Evolutionary conservation across 2,329 filamentous ascomycete genomes (phyloP).

Genomic region (Xylariaceae sp.): DNA sequence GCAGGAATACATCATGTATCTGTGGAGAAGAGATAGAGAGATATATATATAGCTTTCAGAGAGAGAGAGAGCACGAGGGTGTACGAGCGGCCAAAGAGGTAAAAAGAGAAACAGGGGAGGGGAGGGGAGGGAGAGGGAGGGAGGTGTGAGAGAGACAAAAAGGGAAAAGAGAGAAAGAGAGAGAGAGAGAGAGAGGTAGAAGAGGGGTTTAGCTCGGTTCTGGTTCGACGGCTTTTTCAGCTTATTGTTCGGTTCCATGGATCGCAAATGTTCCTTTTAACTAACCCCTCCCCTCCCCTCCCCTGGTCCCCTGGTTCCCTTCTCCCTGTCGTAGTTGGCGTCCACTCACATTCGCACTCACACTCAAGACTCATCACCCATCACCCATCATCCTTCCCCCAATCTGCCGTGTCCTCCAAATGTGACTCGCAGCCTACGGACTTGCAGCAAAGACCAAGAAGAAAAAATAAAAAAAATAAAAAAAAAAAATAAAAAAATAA

Average conservation of each 20-base stretch:
- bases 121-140: not conserved
- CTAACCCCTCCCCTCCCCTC: not conserved
- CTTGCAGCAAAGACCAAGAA: too few relatives aligned
- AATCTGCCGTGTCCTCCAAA: slow-evolving; percentile 14
- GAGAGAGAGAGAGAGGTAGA: not conserved
- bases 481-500: not conserved
- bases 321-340: not conserved
- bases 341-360: not conserved
- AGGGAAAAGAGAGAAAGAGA: too few relatives aligned
- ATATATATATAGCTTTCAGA: too few relatives aligned
- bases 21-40: not conserved
- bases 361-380: not conserved
- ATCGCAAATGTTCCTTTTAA: slow-evolving; percentile 6
- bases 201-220: slow-evolving; percentile 1
- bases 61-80: not conserved
- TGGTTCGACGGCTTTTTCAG: slow-evolving; percentile 14
- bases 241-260: slow-evolving; percentile 11
- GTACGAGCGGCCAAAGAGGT: not conserved
- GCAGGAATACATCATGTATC: slow-evolving; percentile 2
- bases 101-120: not conserved
- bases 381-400: slow-evolving; percentile 1
- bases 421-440: slow-evolving; percentile 2
- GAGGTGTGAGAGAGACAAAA: not conserved
- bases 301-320: not conserved
- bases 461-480: not conserved